phyloP scores from a whole-genome alignment of 108 stramenopile genomes.

The Fistulifera pelliculosa region DNA sequence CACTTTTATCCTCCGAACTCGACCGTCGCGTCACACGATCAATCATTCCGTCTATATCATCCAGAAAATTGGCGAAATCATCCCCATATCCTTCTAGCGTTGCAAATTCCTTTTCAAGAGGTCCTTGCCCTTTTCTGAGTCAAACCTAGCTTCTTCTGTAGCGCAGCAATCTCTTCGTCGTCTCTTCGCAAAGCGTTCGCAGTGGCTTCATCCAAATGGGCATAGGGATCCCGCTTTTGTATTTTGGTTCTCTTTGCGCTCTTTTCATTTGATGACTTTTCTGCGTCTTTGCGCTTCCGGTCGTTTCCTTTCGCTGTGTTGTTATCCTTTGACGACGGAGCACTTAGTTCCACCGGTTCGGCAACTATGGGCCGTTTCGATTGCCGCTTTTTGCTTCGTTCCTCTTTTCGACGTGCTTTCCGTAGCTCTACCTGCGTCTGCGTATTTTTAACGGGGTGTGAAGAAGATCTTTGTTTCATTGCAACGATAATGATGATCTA shows the following conservation, averaged over 20 bases:
- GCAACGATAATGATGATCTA: not conserved
- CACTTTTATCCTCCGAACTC: not conserved
- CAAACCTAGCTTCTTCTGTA: slow-evolving; percentile 59
- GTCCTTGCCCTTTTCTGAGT: slow-evolving; percentile 19
- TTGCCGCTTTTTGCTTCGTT: slow-evolving; percentile 11
- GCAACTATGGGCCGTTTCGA: too few relatives aligned
- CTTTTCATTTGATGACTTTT: not conserved
- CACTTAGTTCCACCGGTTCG: not conserved
- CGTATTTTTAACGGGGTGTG: not conserved
- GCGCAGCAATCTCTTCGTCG: slow-evolving; percentile 72
- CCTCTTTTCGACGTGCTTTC: slow-evolving; percentile 15
- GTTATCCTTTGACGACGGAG: not conserved
- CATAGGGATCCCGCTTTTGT: slow-evolving; percentile 15
- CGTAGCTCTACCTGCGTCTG: slow-evolving; percentile 5
- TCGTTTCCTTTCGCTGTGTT: not conserved
- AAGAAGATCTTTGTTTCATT: not conserved
- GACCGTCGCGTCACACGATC: slow-evolving; percentile 5
- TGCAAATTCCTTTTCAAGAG: slow-evolving; percentile 62
- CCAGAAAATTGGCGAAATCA: slow-evolving; percentile 77
- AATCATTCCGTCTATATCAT: slow-evolving; percentile 56
- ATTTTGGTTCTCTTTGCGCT: not conserved
- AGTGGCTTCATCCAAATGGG: slow-evolving; percentile 43
- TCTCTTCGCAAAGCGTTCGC: slow-evolving; percentile 63
- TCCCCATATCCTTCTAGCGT: slow-evolving; percentile 81
- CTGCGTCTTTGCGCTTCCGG: slow-evolving; percentile 2